Conservation (phyloP, 2,329 filamentous ascomycete species). For the Nectriaceae sp. region DNA sequence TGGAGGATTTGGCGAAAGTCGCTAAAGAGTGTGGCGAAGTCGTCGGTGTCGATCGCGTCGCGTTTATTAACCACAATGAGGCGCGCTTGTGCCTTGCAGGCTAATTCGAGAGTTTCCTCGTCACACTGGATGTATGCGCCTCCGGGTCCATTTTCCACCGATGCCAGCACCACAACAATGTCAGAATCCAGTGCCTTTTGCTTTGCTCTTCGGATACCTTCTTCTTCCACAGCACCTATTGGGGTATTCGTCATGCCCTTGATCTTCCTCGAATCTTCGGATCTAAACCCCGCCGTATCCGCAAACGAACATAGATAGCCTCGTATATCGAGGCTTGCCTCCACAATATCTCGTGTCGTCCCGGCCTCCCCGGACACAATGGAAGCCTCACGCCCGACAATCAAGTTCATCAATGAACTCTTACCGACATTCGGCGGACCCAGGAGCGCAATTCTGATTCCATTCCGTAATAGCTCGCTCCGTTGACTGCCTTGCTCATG, state of each 20-base stretch:
- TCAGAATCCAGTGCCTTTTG: constrained; percentile 81
- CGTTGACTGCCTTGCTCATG: constrained; percentile 78
- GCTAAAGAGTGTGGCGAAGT: constrained; percentile 40
- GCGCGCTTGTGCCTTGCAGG: constrained; percentile 47
- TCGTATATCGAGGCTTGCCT: constrained; percentile 84
- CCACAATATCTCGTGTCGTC: constrained; percentile 91
- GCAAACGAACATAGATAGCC: constrained; percentile 94
- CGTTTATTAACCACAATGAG: constrained; percentile 66
- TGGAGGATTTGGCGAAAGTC: constrained; percentile 37
- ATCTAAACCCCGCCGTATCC: constrained; percentile 87
- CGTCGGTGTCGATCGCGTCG: constrained; percentile 45
- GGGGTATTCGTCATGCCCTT: constrained; percentile 17
- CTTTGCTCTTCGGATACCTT: constrained; percentile 87
- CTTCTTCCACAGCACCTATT: constrained; percentile 78
- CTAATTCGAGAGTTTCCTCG: constrained; percentile 56
- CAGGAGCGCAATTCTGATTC: constrained; percentile 82
- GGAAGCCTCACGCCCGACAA: constrained; percentile 90
- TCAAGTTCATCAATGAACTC: constrained; percentile 85
- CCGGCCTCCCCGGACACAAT: constrained; percentile 94
- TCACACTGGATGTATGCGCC: constrained; percentile 53
- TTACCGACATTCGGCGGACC: constrained; percentile 95
- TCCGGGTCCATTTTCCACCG: constrained; percentile 58
- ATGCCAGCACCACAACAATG: constrained; percentile 78
- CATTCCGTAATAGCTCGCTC: constrained; percentile 80
- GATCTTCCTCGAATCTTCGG: constrained; percentile 26